Evolutionary conservation across 176 grass and related monocot genomes (phyloP).

Genomic region (Bolboschoenus planiculmis): DNA sequence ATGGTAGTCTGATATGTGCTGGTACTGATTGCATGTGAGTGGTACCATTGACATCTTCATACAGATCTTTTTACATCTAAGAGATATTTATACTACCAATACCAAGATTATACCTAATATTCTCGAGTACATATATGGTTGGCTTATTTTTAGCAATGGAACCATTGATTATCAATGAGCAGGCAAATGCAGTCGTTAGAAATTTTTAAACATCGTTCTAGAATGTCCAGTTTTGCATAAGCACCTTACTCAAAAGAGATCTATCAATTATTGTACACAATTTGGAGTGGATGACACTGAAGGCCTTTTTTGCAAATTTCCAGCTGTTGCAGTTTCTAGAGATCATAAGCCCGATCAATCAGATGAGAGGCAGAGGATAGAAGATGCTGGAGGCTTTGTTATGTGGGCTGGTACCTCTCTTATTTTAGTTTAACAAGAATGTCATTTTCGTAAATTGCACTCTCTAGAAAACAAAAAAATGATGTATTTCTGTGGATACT

Average conservation of each 20-base stretch:
- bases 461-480: background rate
- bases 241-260: background rate
- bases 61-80: background rate
- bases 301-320: background rate
- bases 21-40: background rate
- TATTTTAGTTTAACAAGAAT: background rate
- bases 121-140: background rate
- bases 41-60: background rate
- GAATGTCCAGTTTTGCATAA: background rate
- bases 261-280: background rate
- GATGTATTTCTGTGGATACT: too few relatives aligned
- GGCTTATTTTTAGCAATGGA: background rate
- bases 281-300: background rate
- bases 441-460: background rate
- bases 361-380: constrained; percentile 72
- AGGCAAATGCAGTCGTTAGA: background rate
- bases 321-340: constrained; percentile 74
- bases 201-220: background rate
- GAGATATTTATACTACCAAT: background rate
- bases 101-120: background rate
- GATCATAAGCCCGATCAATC: constrained; percentile 86
- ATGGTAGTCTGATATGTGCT: background rate
- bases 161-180: background rate
- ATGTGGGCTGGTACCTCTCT: constrained; percentile 77
- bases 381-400: constrained; percentile 84